Evolutionary conservation across 2,329 filamentous ascomycete genomes (phyloP), one percentile per base, ranked within the genome.

Genomic region (Apiospora pterosperma): DNA sequence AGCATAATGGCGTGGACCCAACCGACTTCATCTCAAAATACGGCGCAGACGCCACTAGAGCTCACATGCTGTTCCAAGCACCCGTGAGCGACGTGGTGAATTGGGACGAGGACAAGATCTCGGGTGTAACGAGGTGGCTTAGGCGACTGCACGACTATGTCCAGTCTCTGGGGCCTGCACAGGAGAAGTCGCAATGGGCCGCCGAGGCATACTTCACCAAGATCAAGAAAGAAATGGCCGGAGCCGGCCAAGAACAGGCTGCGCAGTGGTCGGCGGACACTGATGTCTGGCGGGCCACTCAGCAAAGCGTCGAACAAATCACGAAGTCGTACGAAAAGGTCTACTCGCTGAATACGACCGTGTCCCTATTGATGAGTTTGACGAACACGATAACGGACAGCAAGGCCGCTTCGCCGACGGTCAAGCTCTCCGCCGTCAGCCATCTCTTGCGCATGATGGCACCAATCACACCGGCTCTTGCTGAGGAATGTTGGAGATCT

Each of bases 1-100:
- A 97, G 77, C 84, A 96, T 79, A 97, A 97, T 73, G 93, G 93
- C 31, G 92, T 97, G 7, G 92, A 97, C 73, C 93, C 93, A 0
- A 88, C 86, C 0, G 82, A 80, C 0, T 91, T 90, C 68, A 92
- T 96, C 64, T 79, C 83, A 8, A 88, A 86, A 69, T 90, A 96
- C 70, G 93, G 93, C 25, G 92, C 93, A 1, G 93, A 97, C 75
- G 89, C 92, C 6, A 93, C 92, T 2, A 84, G 93, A 64, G 92
- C 92, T 4, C 93, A 97, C 74, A 92, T 97, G 74, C 84, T 97
- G 7, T 97, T 97, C 80, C 91, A 94, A 71, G 93, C 93, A 0
- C 92, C 93, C 0, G 91, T 96, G 16, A 88, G 84, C 48, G 93
- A 97, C 64, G 86, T 96, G 1, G 84, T 97, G 1, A 92, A 96